Conservation (phyloP, 2,329 filamentous ascomycete species). For the Verticillium albo-atrum region DNA sequence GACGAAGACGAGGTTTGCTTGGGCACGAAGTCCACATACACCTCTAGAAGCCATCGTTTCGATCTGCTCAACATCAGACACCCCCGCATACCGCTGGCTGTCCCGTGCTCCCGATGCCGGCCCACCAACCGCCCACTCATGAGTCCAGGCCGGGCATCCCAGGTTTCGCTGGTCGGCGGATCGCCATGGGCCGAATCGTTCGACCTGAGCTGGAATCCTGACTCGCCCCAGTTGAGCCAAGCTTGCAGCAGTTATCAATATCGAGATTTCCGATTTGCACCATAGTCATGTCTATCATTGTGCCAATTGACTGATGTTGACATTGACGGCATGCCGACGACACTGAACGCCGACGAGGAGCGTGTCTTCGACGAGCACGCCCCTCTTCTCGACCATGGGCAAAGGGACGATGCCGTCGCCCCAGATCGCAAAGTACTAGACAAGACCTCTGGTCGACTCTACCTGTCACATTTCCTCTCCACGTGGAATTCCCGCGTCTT, state of each 20-base stretch:
- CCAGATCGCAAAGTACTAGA: background rate
- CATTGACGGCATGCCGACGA: background rate
- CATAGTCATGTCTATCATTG: background rate
- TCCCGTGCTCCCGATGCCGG: background rate
- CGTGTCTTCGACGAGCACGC: background rate
- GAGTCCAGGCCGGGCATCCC: background rate
- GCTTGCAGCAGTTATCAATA: background rate
- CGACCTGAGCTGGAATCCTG: background rate
- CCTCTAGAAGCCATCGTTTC: background rate
- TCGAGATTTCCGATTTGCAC: background rate
- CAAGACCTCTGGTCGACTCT: slow-evolving; percentile 21
- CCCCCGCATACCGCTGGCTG: background rate
- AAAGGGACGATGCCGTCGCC: background rate
- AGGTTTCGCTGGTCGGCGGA: background rate
- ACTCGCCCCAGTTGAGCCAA: background rate
- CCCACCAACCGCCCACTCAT: too few species aligned
- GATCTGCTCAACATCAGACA: background rate
- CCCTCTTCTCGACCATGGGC: background rate
- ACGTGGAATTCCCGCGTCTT: slow-evolving; percentile 45
- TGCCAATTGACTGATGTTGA: background rate
- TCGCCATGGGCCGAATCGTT: background rate
- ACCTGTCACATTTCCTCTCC: slow-evolving; percentile 40
- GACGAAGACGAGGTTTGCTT: too few species aligned
- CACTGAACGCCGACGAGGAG: background rate
- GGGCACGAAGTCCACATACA: background rate